These are phyloP conservation scores for Mycena sp. DNA, from an alignment of 1,284 basidiomycete species.

Conservation along the genomic window DNA sequence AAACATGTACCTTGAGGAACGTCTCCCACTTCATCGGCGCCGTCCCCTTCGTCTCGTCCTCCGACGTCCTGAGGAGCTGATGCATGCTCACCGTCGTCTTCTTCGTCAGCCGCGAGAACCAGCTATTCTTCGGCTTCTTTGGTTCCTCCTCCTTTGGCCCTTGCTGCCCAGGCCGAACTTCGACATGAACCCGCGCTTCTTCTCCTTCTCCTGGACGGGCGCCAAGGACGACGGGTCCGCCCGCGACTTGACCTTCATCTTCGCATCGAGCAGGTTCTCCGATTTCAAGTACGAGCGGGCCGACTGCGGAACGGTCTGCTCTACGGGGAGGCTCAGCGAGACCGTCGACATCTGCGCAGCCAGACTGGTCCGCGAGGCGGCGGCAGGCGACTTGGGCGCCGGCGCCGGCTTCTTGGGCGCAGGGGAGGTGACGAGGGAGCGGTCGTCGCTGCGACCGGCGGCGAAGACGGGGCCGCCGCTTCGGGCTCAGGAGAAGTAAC, in stretches of 20 bases:
- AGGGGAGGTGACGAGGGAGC: too few relatives aligned
- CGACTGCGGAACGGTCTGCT: slow-evolving; percentile 64
- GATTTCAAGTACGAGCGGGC: slow-evolving; percentile 72
- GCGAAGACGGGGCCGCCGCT: slow-evolving; percentile 29
- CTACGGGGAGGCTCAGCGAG: slow-evolving; percentile 54
- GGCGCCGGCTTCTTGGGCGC: slow-evolving; percentile 30
- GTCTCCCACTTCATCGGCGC: slow-evolving; percentile 79
- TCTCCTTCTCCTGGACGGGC: slow-evolving; percentile 63
- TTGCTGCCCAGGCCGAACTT: slow-evolving; percentile 54
- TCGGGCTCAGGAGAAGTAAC: slow-evolving; percentile 35
- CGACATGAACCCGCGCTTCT: slow-evolving; percentile 56
- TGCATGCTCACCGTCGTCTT: slow-evolving; percentile 69
- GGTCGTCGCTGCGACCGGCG: slow-evolving; percentile 32
- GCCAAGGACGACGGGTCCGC: slow-evolving; percentile 53
- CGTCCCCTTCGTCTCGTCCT: slow-evolving; percentile 64
- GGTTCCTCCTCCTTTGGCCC: slow-evolving; percentile 45
- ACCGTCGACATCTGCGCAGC: slow-evolving; percentile 47
- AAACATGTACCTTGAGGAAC: slow-evolving; percentile 58
- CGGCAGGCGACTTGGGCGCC: slow-evolving; percentile 36
- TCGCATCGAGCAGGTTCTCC: slow-evolving; percentile 56
- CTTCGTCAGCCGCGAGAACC: slow-evolving; percentile 66
- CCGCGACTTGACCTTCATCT: slow-evolving; percentile 76
- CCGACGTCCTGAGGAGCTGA: slow-evolving; percentile 66
- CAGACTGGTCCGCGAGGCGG: too few relatives aligned
- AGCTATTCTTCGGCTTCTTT: slow-evolving; percentile 56